These are phyloP conservation scores for Curvularia hawaiiensis DNA, from an alignment of 2,329 filamentous ascomycete species.

Conservation along the genomic window DNA sequence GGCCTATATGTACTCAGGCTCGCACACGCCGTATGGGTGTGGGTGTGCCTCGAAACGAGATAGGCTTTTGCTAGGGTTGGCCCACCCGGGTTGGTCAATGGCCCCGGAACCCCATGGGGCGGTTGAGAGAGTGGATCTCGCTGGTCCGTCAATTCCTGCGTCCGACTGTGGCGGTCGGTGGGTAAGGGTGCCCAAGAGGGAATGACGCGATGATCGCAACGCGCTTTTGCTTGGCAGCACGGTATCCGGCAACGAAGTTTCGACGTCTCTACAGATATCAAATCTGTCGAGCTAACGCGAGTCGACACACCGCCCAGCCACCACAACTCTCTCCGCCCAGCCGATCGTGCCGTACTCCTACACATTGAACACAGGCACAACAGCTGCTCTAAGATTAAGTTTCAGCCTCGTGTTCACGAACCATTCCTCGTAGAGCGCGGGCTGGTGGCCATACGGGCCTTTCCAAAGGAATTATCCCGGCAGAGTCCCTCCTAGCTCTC, in stretches of 20 bases:
- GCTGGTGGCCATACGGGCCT: constrained; percentile 23
- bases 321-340: constrained; percentile 4
- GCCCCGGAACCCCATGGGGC: constrained; percentile 41
- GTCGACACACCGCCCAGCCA: background rate
- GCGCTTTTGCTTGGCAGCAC: constrained; percentile 13
- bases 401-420: constrained; percentile 23
- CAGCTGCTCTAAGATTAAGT: constrained; percentile 11
- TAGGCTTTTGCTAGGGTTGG: constrained; percentile 13
- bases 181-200: constrained; percentile 10
- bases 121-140: constrained; percentile 38
- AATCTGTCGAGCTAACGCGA: constrained; percentile 15
- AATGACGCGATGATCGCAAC: constrained; percentile 11
- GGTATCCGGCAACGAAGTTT: constrained; percentile 30
- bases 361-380: constrained; percentile 9
- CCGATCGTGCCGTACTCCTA: constrained; percentile 5
- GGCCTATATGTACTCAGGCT: constrained; percentile 40
- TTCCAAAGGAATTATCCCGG: constrained; percentile 18
- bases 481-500: constrained; percentile 22
- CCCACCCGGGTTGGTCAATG: constrained; percentile 27
- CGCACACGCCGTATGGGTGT: constrained; percentile 10
- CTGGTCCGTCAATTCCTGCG: constrained; percentile 31
- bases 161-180: constrained; percentile 34
- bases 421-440: constrained; percentile 5
- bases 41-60: constrained; percentile 16
- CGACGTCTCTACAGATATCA: constrained; percentile 26